phyloP scores from a whole-genome alignment of 176 grass and related monocot genomes.

The Rhynchospora breviuscula region DNA sequence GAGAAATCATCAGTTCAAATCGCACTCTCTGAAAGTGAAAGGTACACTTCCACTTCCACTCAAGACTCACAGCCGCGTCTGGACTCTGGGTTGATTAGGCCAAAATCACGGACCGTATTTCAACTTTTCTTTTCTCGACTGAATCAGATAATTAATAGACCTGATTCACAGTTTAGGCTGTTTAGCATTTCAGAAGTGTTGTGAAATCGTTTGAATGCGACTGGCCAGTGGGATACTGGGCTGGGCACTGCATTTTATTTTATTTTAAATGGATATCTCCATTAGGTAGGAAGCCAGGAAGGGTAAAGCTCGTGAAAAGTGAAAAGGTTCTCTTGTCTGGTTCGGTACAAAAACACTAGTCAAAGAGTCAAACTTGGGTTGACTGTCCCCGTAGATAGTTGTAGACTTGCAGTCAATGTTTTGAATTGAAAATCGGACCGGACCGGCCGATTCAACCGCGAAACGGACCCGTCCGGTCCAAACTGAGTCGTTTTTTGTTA shows the following conservation, averaged over 20 bases:
- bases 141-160: too few species aligned
- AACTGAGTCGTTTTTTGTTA: too few species aligned
- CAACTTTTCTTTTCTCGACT: too few species aligned
- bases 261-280: background rate
- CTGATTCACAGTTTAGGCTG: too few species aligned
- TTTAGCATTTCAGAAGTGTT: too few species aligned
- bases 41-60: background rate
- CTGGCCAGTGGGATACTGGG: too few species aligned
- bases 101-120: background rate
- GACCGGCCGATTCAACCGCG: too few species aligned
- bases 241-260: too few species aligned
- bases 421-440: too few species aligned
- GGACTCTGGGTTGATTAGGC: background rate
- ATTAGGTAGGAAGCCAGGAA: background rate
- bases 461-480: too few species aligned
- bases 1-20: constrained; percentile 2
- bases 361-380: background rate
- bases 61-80: background rate
- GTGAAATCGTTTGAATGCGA: too few species aligned
- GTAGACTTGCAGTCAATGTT: too few species aligned
- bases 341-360: background rate
- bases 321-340: background rate
- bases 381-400: background rate
- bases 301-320: background rate
- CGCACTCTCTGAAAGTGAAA: background rate